A percentile compares a stretch with the other conserved stretches of the same genome.
phyloP scores from a whole-genome alignment of 306 rosid species.

The Vachellia collinsii region DNA sequence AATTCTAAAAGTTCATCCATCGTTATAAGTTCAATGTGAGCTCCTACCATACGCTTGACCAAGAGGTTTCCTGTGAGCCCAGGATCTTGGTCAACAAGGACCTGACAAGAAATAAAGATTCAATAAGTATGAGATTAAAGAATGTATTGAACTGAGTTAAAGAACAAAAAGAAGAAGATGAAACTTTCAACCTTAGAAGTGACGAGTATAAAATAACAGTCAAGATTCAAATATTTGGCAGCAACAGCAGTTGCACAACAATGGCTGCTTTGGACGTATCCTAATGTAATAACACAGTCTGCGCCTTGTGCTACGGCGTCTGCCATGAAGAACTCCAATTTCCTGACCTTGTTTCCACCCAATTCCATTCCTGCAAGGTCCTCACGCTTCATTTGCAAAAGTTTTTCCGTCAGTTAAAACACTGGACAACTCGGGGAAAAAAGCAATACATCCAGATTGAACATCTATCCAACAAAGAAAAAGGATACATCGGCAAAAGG shows the following conservation, averaged over 20 bases:
- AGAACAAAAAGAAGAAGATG: background rate
- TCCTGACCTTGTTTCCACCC: conserved; percentile 91
- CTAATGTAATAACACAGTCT: conserved; percentile 75
- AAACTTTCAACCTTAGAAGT: conserved; percentile 66
- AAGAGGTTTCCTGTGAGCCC: conserved; percentile 82
- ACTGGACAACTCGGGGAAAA: conserved; percentile 25
- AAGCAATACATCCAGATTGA: background rate
- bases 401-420: conserved; percentile 34
- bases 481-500: background rate
- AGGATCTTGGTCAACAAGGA: conserved; percentile 79
- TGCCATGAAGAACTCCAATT: conserved; percentile 89
- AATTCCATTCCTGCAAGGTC: conserved; percentile 94
- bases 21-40: conserved; percentile 70
- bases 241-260: conserved; percentile 97
- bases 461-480: background rate
- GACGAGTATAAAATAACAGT: conserved; percentile 71
- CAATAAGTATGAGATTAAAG: conserved; percentile 7
- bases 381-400: conserved; percentile 62
- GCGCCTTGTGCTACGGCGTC: conserved; percentile 82
- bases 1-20: conserved; percentile 66
- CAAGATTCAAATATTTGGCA: conserved; percentile 85
- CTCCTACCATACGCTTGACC: conserved; percentile 87
- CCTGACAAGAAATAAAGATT: conserved; percentile 39
- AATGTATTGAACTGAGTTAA: background rate
- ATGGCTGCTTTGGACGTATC: conserved; percentile 95